Base-by-base conservation (phyloP, 1,139 yeast species). In the Yamadazyma atlantica region DNA sequence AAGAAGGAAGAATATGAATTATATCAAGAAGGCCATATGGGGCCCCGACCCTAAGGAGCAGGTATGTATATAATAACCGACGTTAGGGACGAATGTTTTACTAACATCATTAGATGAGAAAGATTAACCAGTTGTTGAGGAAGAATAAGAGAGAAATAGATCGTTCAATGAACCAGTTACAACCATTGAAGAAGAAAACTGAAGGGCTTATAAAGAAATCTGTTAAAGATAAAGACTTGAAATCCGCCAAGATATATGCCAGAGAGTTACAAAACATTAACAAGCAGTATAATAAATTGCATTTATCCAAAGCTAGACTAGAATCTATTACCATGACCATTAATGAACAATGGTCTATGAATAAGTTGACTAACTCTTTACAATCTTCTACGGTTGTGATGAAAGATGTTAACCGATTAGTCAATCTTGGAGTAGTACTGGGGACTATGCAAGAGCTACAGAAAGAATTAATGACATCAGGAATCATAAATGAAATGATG, bases 31-130 rank as follows among this genome's bases (percentile, higher is more conserved):
- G 57, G 86, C 90, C 8, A 81, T 90, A 36, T 90, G 94, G 82
- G 98, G 97, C 1, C 96, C 96, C 0, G 96, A 89, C 58, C 96
- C 97, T 33, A 83, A 83, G 54, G 97, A 92, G 55, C 97, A 88
- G 53, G 80, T 73, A 64, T 37, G 78, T 63, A 17, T 5, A 12
- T 32, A 22, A 26, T 34, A 14, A 17, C n/a, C n/a, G n/a, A 23
- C 19, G 13, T 13, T 16, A 18, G 16, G 28, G 12, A 27, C 28
- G 13, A 4, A 4, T 4, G 4, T 12, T 15, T 8, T 33, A 18
- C 11, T 47, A 61, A 65, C 56, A 60, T 60, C 62, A 8, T 15
- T 48, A 78, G 79, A 86, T 85, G 72, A 74, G 95, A 40, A 85
- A 82, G 54, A 87, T 95, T 53, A 90, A 86, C 57, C 73, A 80